Evolutionary conservation across 352 stramenopile genomes (phyloP), one percentile per base, ranked within the genome.

Genomic region (Lagenidium giganteum): DNA sequence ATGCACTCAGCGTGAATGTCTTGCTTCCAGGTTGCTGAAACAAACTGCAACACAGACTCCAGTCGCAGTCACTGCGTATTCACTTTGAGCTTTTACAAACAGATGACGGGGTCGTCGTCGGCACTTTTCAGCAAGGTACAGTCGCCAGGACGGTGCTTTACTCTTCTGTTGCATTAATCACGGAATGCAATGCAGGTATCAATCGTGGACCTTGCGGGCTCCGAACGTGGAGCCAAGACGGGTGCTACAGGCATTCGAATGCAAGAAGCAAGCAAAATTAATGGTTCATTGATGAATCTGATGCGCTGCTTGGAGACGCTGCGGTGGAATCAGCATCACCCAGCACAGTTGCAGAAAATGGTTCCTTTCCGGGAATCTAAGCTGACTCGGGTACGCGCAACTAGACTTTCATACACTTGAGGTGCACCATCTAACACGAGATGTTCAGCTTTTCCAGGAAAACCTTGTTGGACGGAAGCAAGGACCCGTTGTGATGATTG

Each of bases 231-330:
- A 16, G 80, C 78, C 7, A 83, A 95, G 42, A 87, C 65, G 2
- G 80, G 80, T 0, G 84, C 82, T 21, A 90, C 87, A 13, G 78
- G 79, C 8, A 41, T 85, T 9, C 85, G 93, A 17, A 96, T 98
- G 69, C 95, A 97, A 42, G 96, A 99, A 65, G 94, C 95, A 14
- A 97, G 91, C 51, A 88, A 97, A 51, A 99, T 99, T 59, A 99
- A 99, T 78, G 83, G 82, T 13, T 98, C 88, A n/a, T 65, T 99
- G 3, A 98, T 98, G 91, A 98, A 97, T 35, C 79, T 99, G 18
- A 98, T 98, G 90, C 81, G 87, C 29, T 99, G 95, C 54, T 70
- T 99, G 2, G 88, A 97, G 45, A 93, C 83, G 16, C 74, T 99
- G 67, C 83, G 95, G 0, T 92, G 76, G 61, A 97, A 97, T 42